A percentile compares a stretch with the other conserved stretches of the same genome.
Evolutionary conservation across 2,329 filamentous ascomycete genomes (phyloP).

Genomic region (Cladosporium halotolerans): DNA sequence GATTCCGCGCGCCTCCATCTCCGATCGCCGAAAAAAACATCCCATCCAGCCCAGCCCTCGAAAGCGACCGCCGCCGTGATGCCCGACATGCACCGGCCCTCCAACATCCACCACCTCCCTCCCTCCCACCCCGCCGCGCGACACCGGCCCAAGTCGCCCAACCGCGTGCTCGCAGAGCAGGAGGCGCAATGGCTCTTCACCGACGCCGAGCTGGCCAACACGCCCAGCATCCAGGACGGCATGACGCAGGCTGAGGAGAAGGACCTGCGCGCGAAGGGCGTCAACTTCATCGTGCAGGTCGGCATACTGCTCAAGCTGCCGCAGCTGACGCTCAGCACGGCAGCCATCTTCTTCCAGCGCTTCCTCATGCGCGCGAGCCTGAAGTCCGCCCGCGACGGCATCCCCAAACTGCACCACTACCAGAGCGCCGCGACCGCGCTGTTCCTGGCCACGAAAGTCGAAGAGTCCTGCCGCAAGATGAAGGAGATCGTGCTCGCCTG

Average conservation of each 20-base stretch:
- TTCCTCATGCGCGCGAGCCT: constrained; percentile 90
- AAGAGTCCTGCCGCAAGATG: constrained; percentile 94
- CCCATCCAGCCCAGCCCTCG: not conserved
- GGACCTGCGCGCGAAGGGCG: constrained; percentile 75
- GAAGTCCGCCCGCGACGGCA: constrained; percentile 60
- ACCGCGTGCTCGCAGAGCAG: constrained; percentile 46
- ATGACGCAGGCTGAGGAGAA: constrained; percentile 72
- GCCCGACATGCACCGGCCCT: constrained; percentile 16
- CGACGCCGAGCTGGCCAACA: constrained; percentile 70
- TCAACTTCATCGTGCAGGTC: constrained; percentile 94
- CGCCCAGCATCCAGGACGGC: constrained; percentile 79
- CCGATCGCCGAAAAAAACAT: constrained; percentile 1
- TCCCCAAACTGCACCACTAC: constrained; percentile 77
- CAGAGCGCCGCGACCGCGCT: constrained; percentile 79
- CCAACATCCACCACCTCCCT: constrained; percentile 22
- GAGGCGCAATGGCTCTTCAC: constrained; percentile 85
- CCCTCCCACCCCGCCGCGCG: constrained; percentile 37
- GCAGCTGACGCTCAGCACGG: constrained; percentile 85
- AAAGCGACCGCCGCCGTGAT: not conserved
- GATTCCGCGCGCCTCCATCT: constrained; percentile 5
- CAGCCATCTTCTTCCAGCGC: constrained; percentile 88
- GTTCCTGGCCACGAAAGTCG: constrained; percentile 93
- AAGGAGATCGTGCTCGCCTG: constrained; percentile 91
- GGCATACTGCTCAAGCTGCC: constrained; percentile 88
- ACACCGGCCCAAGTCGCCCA: constrained; percentile 31